phyloP scores from a whole-genome alignment of 2,329 filamentous ascomycete species.

The Emmonsia crescens region DNA sequence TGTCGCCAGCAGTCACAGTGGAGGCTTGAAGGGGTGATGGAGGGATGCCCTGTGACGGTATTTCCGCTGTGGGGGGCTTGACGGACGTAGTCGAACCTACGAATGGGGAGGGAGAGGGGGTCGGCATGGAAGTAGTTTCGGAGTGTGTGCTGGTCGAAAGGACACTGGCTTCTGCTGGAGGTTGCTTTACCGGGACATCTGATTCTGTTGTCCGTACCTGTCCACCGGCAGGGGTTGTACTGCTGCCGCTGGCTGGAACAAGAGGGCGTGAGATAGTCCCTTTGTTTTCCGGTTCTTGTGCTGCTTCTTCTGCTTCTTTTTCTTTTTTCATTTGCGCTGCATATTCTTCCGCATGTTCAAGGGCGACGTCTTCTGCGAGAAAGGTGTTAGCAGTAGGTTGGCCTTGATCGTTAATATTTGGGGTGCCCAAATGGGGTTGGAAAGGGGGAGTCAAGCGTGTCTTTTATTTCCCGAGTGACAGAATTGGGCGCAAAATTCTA shows the following conservation, averaged over 20 bases:
- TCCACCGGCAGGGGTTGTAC: background rate
- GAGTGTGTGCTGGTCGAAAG: background rate
- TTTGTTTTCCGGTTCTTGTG: background rate
- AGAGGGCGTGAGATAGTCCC: background rate
- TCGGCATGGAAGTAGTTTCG: background rate
- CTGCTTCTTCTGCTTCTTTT: background rate
- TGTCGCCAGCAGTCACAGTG: background rate
- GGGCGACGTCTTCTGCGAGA: background rate
- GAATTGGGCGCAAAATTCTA: background rate
- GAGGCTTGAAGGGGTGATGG: background rate
- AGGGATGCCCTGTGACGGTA: background rate
- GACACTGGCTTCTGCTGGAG: background rate
- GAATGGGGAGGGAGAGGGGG: background rate
- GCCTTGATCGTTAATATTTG: constrained; percentile 12
- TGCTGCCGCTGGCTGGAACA: background rate
- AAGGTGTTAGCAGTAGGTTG: background rate
- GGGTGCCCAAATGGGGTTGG: constrained; percentile 10
- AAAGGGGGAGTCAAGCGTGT: background rate
- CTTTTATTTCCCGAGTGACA: background rate
- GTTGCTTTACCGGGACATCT: background rate
- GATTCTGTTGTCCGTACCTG: background rate
- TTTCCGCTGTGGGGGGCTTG: background rate
- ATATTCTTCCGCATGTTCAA: constrained; percentile 1
- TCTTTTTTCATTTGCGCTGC: background rate
- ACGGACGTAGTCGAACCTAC: background rate